Conservation (phyloP, 2,329 filamentous ascomycete species). For the Alternaria metachromatica region DNA sequence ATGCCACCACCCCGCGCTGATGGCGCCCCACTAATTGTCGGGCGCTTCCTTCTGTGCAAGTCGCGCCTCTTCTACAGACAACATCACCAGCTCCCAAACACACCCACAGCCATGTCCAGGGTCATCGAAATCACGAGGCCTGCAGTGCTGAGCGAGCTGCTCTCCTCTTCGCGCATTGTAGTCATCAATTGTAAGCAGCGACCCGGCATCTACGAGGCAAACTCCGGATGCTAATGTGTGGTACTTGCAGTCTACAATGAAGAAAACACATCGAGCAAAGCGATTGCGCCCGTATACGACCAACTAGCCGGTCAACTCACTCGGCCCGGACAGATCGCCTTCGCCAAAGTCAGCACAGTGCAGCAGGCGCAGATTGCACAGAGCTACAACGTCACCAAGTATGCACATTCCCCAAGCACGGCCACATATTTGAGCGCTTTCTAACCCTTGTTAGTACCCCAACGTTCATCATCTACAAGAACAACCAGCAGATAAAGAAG, state of each 20-base stretch:
- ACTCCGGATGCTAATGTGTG: slow-evolving; percentile 31
- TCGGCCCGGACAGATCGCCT: slow-evolving; percentile 74
- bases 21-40: slow-evolving; percentile 21
- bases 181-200: slow-evolving; percentile 81
- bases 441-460: slow-evolving; percentile 65
- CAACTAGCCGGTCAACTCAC: slow-evolving; percentile 74
- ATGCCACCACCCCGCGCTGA: slow-evolving; percentile 21
- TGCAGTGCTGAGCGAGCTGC: slow-evolving; percentile 59
- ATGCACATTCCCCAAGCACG: slow-evolving; percentile 37
- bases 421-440: slow-evolving; percentile 15
- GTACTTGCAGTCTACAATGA: slow-evolving; percentile 76
- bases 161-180: slow-evolving; percentile 77
- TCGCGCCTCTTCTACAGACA: slow-evolving; percentile 28
- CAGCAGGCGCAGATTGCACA: slow-evolving; percentile 74
- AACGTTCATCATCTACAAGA: slow-evolving; percentile 84
- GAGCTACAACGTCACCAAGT: slow-evolving; percentile 75
- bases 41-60: slow-evolving; percentile 14
- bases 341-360: slow-evolving; percentile 87
- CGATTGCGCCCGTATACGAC: slow-evolving; percentile 84
- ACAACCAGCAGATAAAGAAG: slow-evolving; percentile 70
- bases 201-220: slow-evolving; percentile 19
- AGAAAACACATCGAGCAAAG: slow-evolving; percentile 84
- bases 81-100: background rate
- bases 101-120: slow-evolving; percentile 51
- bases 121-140: slow-evolving; percentile 54